A percentile compares a stretch with the other conserved stretches of the same genome.
phyloP scores from a whole-genome alignment of 2,329 filamentous ascomycete genomes.

The Sporothrix globosa region DNA sequence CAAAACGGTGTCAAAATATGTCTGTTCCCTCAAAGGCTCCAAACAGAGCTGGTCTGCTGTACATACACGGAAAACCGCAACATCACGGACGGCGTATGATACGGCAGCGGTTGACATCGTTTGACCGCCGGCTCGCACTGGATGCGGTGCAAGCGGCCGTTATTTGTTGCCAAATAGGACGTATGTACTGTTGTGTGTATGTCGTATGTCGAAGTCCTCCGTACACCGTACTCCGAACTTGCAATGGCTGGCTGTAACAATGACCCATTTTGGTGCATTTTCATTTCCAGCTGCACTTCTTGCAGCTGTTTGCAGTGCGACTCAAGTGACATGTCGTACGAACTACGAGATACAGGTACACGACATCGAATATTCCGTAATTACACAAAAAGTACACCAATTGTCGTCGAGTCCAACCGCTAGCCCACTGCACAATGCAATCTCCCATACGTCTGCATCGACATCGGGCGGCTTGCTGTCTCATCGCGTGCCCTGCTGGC shows the following conservation, averaged over 20 bases:
- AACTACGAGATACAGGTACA: background rate
- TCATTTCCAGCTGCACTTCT: background rate
- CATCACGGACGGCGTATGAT: background rate
- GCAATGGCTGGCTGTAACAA: slow-evolving; percentile 16
- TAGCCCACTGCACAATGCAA: background rate
- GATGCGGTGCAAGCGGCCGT: slow-evolving; percentile 1
- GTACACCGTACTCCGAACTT: too few species aligned
- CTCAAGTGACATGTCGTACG: slow-evolving; percentile 14
- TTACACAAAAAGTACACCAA: too few species aligned
- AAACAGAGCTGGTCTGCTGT: background rate
- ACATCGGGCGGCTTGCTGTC: slow-evolving; percentile 10
- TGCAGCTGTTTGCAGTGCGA: background rate
- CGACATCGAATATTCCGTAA: background rate
- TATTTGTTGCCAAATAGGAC: slow-evolving; percentile 3
- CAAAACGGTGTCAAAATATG: too few species aligned
- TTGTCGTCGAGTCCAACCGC: background rate
- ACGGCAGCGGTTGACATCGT: background rate
- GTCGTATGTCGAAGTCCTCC: too few species aligned
- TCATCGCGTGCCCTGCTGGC: background rate
- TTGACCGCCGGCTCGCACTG: slow-evolving; percentile 2
- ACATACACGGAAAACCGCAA: too few species aligned
- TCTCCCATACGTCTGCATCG: slow-evolving; percentile 1
- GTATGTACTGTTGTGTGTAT: too few species aligned
- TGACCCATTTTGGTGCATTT: background rate
- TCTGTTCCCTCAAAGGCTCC: too few species aligned